These are phyloP conservation scores for Trichomonascus vanleenenianus DNA, from an alignment of 805 yeast species.

Conservation along the genomic window DNA sequence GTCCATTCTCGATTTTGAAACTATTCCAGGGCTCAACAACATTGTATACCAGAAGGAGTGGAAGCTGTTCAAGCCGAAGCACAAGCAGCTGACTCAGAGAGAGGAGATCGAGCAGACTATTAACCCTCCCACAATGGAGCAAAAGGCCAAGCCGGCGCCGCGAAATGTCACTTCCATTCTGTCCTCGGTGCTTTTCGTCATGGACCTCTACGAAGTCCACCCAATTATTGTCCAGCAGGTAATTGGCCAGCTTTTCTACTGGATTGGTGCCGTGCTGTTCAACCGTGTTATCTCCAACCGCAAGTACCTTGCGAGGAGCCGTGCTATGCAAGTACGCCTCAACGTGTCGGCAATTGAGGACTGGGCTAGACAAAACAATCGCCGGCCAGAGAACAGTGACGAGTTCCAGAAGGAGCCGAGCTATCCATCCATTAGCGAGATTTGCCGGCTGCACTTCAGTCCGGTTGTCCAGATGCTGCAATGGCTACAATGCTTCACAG, in stretches of 20 bases:
- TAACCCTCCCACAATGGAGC: slow-evolving; percentile 76
- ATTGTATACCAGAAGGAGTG: slow-evolving; percentile 70
- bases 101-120: slow-evolving; percentile 70
- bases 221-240: slow-evolving; percentile 73
- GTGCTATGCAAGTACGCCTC: slow-evolving; percentile 83
- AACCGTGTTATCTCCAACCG: slow-evolving; percentile 62
- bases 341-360: slow-evolving; percentile 84
- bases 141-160: slow-evolving; percentile 85
- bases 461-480: slow-evolving; percentile 76
- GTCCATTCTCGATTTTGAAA: slow-evolving; percentile 55
- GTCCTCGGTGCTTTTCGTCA: slow-evolving; percentile 80
- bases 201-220: slow-evolving; percentile 74
- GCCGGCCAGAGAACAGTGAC: slow-evolving; percentile 34
- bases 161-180: slow-evolving; percentile 74
- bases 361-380: slow-evolving; percentile 75
- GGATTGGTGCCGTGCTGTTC: slow-evolving; percentile 66
- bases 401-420: slow-evolving; percentile 21
- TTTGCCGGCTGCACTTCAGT: slow-evolving; percentile 59
- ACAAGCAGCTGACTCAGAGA: slow-evolving; percentile 44
- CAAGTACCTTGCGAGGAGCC: slow-evolving; percentile 66
- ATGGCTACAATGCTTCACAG: slow-evolving; percentile 82
- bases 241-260: slow-evolving; percentile 66
- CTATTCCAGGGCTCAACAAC: slow-evolving; percentile 73
- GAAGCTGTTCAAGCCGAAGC: slow-evolving; percentile 49
- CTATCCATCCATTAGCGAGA: slow-evolving; percentile 54